Conservation (phyloP, 2,329 filamentous ascomycete genomes). For the Fusarium sp. region DNA sequence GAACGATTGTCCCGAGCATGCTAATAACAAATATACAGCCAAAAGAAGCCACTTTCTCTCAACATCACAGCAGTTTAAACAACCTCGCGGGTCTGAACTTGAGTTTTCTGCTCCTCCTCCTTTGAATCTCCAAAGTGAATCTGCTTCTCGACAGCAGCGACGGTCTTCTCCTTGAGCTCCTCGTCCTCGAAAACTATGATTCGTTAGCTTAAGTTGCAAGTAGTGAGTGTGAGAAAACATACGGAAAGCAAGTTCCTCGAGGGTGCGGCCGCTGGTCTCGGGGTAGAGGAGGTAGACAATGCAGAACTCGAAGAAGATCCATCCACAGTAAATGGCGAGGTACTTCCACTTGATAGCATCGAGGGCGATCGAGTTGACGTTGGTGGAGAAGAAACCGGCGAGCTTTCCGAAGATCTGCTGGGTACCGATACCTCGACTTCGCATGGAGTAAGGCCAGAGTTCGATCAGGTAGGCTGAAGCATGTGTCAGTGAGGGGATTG, state of each 20-base stretch:
- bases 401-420: slow-evolving; percentile 67
- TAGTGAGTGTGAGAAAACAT: slow-evolving; percentile 35
- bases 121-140: slow-evolving; percentile 46
- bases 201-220: slow-evolving; percentile 16
- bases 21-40: background rate
- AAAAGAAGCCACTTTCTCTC: background rate
- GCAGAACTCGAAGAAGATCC: slow-evolving; percentile 57
- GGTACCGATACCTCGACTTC: slow-evolving; percentile 69
- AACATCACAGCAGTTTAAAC: slow-evolving; percentile 1
- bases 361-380: slow-evolving; percentile 61
- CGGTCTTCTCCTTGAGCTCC: slow-evolving; percentile 54
- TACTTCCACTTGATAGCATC: slow-evolving; percentile 58
- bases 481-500: background rate
- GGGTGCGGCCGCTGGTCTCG: slow-evolving; percentile 80
- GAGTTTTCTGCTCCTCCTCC: slow-evolving; percentile 8
- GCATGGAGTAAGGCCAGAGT: slow-evolving; percentile 69
- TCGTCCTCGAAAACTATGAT: slow-evolving; percentile 58
- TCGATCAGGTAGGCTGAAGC: slow-evolving; percentile 65
- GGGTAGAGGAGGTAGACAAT: slow-evolving; percentile 86
- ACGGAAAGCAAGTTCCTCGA: slow-evolving; percentile 73
- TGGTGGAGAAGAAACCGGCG: slow-evolving; percentile 58
- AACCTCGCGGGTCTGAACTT: slow-evolving; percentile 27
- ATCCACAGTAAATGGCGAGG: slow-evolving; percentile 60
- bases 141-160: slow-evolving; percentile 58
- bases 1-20: background rate